Percentiles rank a stretch among this genome's conserved stretches.
Conservation (phyloP, 257 asterid species). For the Solanum tarijense region DNA sequence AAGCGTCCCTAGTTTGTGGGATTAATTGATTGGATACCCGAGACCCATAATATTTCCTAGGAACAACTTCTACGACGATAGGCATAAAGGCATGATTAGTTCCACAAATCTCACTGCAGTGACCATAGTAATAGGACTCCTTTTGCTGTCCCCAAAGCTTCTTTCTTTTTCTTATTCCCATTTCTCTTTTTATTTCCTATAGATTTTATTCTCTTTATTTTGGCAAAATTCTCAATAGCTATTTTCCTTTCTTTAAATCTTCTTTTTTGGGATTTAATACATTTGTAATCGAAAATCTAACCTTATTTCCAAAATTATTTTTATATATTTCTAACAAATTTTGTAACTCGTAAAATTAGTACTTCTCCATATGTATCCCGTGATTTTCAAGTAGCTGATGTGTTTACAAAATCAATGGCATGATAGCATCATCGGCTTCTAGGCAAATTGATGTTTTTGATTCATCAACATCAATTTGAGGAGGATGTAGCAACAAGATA, state of each 20-base stretch:
- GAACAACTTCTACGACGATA: too few relatives aligned
- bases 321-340: too few relatives aligned
- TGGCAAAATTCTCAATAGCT: slow-evolving; percentile 22
- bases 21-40: too few relatives aligned
- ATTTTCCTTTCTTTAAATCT: not conserved
- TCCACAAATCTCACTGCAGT: too few relatives aligned
- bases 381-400: not conserved
- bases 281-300: not conserved
- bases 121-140: not conserved
- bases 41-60: too few relatives aligned
- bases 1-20: too few relatives aligned
- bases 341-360: not conserved
- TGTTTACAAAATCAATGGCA: not conserved
- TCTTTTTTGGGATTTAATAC: not conserved
- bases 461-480: not conserved
- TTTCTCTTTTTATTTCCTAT: not conserved
- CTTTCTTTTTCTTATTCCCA: not conserved
- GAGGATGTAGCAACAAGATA: not conserved
- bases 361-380: not conserved
- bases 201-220: slow-evolving; percentile 23
- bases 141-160: not conserved
- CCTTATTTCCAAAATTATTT: too few relatives aligned
- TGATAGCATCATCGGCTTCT: not conserved
- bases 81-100: too few relatives aligned
- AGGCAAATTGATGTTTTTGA: not conserved